Percentiles rank a stretch among this genome's conserved stretches.
phyloP scores from a whole-genome alignment of 2,329 filamentous ascomycete genomes.

The Diaporthe eres region DNA sequence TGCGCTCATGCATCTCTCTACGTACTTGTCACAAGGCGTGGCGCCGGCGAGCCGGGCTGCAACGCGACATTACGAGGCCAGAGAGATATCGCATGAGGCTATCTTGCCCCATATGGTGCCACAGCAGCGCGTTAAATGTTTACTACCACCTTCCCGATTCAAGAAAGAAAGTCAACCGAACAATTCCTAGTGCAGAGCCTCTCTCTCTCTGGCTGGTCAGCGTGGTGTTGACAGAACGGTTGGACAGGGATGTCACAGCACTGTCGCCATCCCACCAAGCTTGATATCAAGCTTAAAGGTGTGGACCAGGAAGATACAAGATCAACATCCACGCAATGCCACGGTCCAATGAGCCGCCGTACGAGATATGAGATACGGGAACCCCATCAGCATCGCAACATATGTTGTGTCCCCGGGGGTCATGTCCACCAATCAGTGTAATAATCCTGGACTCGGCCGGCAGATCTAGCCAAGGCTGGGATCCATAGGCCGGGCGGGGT shows the following conservation, averaged over 20 bases:
- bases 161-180: background rate
- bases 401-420: background rate
- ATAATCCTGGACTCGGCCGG: background rate
- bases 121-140: background rate
- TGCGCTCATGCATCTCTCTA: background rate
- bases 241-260: slow-evolving; percentile 12
- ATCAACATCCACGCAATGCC: background rate
- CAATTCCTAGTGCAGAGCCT: background rate
- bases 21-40: background rate
- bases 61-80: slow-evolving; percentile 22
- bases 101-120: slow-evolving; percentile 29
- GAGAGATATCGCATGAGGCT: slow-evolving; percentile 24
- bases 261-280: slow-evolving; percentile 3
- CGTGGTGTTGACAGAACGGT: background rate
- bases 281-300: slow-evolving; percentile 35
- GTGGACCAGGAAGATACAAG: slow-evolving; percentile 12
- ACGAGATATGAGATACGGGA: slow-evolving; percentile 20
- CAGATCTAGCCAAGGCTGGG: slow-evolving; percentile 31
- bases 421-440: slow-evolving; percentile 26
- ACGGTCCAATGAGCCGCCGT: slow-evolving; percentile 8
- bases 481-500: slow-evolving; percentile 12
- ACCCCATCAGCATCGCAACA: slow-evolving; percentile 9
- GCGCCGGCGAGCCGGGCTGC: slow-evolving; percentile 3
- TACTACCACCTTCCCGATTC: slow-evolving; percentile 38
- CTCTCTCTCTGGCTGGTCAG: background rate